Percentiles rank a stretch among this genome's conserved stretches.
Conservation (phyloP, 2,329 filamentous ascomycete genomes). For the Aspergillus sp. region DNA sequence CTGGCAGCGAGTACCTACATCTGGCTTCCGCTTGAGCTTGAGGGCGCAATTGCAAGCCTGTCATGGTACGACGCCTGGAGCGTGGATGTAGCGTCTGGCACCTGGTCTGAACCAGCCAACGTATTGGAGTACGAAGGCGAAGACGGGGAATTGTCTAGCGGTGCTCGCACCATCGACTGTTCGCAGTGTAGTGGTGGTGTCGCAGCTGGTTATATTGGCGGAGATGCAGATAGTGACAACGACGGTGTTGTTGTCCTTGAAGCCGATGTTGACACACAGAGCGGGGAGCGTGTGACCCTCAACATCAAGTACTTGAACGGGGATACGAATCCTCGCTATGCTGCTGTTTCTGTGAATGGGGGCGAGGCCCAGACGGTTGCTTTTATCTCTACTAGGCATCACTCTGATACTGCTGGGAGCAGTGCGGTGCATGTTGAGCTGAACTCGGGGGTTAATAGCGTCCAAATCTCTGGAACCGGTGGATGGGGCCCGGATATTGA, state of each 20-base stretch:
- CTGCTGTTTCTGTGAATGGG: conserved; percentile 55
- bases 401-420: not conserved
- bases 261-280: conserved; percentile 42
- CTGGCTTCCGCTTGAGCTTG: conserved; percentile 58
- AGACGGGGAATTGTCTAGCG: not conserved
- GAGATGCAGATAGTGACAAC: conserved; percentile 26
- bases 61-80: not conserved
- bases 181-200: conserved; percentile 51
- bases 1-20: conserved; percentile 63
- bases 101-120: not conserved
- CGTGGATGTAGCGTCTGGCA: not conserved
- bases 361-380: conserved; percentile 52
- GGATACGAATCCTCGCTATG: conserved; percentile 54
- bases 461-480: not conserved
- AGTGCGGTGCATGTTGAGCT: conserved; percentile 5
- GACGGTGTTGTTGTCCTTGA: conserved; percentile 51
- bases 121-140: not conserved
- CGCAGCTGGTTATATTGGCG: conserved; percentile 57
- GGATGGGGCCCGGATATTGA: conserved; percentile 4
- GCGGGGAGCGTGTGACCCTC: conserved; percentile 51
- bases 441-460: conserved; percentile 27
- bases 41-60: not conserved
- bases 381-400: conserved; percentile 46
- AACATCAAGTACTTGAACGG: conserved; percentile 59
- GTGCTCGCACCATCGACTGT: conserved; percentile 48